These are phyloP conservation scores for Neurospora sp. DNA, from an alignment of 495 filamentous ascomycete species.

Conservation along the genomic window DNA sequence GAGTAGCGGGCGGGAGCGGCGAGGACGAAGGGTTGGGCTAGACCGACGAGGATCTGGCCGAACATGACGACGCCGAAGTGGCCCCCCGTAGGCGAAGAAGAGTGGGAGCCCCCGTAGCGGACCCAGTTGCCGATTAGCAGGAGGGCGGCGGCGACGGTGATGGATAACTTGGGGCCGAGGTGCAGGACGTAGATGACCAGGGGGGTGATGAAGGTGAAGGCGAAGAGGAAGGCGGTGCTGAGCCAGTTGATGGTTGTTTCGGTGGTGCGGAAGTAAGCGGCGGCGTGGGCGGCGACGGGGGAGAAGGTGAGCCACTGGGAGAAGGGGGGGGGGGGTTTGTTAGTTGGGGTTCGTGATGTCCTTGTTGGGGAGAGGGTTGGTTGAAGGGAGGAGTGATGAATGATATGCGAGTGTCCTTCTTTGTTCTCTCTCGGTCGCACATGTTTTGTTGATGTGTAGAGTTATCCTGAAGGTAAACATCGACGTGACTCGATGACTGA, in stretches of 20 bases:
- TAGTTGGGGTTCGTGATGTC: neutral
- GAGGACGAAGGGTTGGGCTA: slow-evolving; percentile 88
- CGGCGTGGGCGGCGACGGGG: slow-evolving; percentile 65
- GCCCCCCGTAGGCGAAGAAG: slow-evolving; percentile 32
- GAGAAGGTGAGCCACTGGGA: slow-evolving; percentile 89
- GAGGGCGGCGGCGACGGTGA: slow-evolving; percentile 61
- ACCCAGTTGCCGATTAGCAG: slow-evolving; percentile 85
- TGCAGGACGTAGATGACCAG: slow-evolving; percentile 70
- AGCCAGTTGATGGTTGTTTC: slow-evolving; percentile 87
- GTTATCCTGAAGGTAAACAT: neutral
- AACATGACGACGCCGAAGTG: slow-evolving; percentile 73
- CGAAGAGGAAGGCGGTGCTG: slow-evolving; percentile 74
- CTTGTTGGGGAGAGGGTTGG: neutral
- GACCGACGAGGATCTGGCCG: slow-evolving; percentile 85
- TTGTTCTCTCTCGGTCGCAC: too few relatives aligned
- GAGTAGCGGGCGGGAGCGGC: slow-evolving; percentile 84
- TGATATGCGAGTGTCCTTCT: neutral
- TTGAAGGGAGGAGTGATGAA: neutral
- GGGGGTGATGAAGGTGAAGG: slow-evolving; percentile 67
- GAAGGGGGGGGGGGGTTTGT: neutral
- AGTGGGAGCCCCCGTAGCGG: slow-evolving; percentile 68
- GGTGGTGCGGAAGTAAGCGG: slow-evolving; percentile 62
- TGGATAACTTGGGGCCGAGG: slow-evolving; percentile 65
- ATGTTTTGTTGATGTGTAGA: too few relatives aligned
- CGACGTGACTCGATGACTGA: neutral